Evolutionary conservation across 2,329 filamentous ascomycete genomes (phyloP).

Genomic region (Colletotrichum shisoi): DNA sequence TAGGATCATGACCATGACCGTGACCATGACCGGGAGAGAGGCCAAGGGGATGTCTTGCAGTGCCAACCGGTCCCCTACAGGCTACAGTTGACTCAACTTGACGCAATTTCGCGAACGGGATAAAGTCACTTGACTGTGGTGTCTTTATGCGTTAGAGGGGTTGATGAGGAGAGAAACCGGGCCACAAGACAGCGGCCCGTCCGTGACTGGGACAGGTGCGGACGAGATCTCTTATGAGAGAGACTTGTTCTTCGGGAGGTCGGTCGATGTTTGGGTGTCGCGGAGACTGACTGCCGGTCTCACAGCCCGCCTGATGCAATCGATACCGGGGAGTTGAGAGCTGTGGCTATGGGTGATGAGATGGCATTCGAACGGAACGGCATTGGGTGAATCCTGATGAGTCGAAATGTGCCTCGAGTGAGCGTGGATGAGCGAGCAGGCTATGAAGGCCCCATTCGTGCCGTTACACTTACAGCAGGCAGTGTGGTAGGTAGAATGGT

Average conservation of each 20-base stretch:
- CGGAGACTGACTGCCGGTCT: conserved; percentile 5
- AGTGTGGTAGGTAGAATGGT: background rate
- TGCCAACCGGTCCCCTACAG: conserved; percentile 10
- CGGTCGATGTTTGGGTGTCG: background rate
- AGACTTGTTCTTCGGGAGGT: background rate
- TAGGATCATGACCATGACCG: too few relatives aligned
- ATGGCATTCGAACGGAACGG: background rate
- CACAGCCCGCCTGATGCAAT: background rate
- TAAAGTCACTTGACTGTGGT: conserved; percentile 31
- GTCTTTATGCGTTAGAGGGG: conserved; percentile 25
- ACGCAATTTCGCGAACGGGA: background rate
- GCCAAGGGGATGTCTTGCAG: background rate
- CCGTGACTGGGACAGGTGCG: conserved; percentile 18
- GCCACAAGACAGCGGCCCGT: conserved; percentile 31
- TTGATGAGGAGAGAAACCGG: conserved; percentile 11
- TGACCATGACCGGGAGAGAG: background rate
- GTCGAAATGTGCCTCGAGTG: conserved; percentile 13
- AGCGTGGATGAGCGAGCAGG: background rate
- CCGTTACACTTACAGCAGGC: background rate
- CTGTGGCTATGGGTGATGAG: conserved; percentile 7
- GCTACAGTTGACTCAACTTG: conserved; percentile 22
- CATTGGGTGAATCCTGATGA: conserved; percentile 18
- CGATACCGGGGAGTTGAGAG: background rate
- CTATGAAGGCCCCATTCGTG: too few relatives aligned
- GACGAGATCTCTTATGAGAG: conserved; percentile 6